Evolutionary conservation across 208 protist genomes (phyloP), one percentile per base, ranked within the genome.

Genomic region (Leishmania tarentolae): DNA sequence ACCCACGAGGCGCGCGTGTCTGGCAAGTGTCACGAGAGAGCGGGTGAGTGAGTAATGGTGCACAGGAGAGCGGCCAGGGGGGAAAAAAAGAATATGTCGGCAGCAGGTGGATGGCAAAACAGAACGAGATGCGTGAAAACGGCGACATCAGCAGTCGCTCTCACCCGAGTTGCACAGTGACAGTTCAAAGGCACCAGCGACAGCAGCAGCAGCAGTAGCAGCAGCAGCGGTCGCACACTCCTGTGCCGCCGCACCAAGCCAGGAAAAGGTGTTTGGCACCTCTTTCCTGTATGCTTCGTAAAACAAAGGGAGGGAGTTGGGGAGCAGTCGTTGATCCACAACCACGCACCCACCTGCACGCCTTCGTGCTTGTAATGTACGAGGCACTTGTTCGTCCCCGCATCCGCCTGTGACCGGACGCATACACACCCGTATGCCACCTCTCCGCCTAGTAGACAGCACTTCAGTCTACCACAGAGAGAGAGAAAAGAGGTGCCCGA

Each of bases 21-120:
- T 65, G n/a, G 72, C 81, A 66, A 88, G 79, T 5, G 44, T 63
- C 11, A 17, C 24, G 53, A 59, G 53, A 59, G 53, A n/a, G 53
- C 6, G 53, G 53, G 21, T 28, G 21, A 9, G 28, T n/a, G n/a
- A 65, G 59, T 65, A 35, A 9, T 35, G 1, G n/a, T 15, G n/a
- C 9, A n/a, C 28, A 65, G 59, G 59, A 9, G 59, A 15, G n/a
- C 35, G 31, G 59, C 1, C 3, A 7, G n/a, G 8, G 21, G 35
- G 28, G 15, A 65, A n/a, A 28, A n/a, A n/a, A n/a, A n/a, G n/a
- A n/a, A n/a, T n/a, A 15, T 35, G 57, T 21, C 6, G 57, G 8
- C 57, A 2, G 57, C 57, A 65, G 57, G 3, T 37, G n/a, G 31
- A 24, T 86, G 80, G 59, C 3, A 11, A 6, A 65, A 65, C n/a